These are phyloP conservation scores for Ogataea naganishii DNA, from an alignment of 805 yeast genomes.

Conservation along the genomic window DNA sequence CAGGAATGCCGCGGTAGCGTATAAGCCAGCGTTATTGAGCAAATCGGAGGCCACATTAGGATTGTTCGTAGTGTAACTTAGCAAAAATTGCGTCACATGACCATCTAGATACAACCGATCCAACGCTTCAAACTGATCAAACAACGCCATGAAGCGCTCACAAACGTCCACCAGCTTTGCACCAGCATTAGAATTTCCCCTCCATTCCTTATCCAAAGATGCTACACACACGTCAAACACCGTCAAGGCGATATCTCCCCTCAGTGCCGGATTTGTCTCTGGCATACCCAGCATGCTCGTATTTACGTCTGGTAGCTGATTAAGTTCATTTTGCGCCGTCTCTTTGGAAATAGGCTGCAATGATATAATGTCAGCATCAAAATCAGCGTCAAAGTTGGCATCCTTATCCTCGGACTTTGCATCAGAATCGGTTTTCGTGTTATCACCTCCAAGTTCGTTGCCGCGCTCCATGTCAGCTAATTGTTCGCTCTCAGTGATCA, in stretches of 20 bases:
- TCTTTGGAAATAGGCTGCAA: slow-evolving; percentile 29
- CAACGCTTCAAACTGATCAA: slow-evolving; percentile 63
- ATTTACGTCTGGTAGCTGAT: slow-evolving; percentile 79
- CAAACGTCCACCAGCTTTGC: slow-evolving; percentile 32
- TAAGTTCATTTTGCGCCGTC: slow-evolving; percentile 51
- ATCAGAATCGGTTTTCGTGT: slow-evolving; percentile 32
- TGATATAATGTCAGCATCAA: slow-evolving; percentile 8
- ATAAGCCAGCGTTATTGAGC: no score
- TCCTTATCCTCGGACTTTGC: slow-evolving; percentile 17
- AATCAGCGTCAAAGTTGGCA: slow-evolving; percentile 10
- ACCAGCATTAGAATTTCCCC: slow-evolving; percentile 19
- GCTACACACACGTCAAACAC: slow-evolving; percentile 62
- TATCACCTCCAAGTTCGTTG: no score
- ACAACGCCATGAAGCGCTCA: slow-evolving; percentile 37
- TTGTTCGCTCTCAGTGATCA: slow-evolving; percentile 69
- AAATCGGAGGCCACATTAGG: slow-evolving; percentile 31
- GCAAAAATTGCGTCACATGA: slow-evolving; percentile 53
- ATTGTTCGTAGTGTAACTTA: slow-evolving; percentile 29
- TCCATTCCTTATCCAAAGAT: slow-evolving; percentile 26
- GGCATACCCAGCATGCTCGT: slow-evolving; percentile 76
- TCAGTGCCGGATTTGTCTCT: slow-evolving; percentile 73
- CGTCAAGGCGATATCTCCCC: slow-evolving; percentile 64
- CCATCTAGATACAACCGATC: slow-evolving; percentile 58
- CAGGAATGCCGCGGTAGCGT: no score
- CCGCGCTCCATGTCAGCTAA: slow-evolving; percentile 31